These are phyloP conservation scores for Rhizopogon sp. DNA, from an alignment of 768 basidiomycete genomes.

Conservation along the genomic window DNA sequence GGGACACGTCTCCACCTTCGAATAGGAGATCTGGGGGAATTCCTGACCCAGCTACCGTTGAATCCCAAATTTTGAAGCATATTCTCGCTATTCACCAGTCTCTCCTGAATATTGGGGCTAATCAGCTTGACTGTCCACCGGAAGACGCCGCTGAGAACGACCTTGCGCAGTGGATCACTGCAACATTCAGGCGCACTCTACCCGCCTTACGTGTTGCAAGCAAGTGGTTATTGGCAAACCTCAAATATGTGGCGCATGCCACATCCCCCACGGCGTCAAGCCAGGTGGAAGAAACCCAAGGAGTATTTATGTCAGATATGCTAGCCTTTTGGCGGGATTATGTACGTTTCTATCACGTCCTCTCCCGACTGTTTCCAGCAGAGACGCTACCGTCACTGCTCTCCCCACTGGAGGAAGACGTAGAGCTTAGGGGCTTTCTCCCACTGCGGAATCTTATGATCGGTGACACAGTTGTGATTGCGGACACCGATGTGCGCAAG, in stretches of 20 bases:
- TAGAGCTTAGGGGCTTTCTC: slow-evolving; percentile 82
- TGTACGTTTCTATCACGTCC: slow-evolving; percentile 54
- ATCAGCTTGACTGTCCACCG: slow-evolving; percentile 53
- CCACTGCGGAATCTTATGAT: slow-evolving; percentile 67
- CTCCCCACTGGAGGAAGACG: slow-evolving; percentile 81
- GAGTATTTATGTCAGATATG: slow-evolving; percentile 26
- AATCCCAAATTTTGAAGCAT: slow-evolving; percentile 64
- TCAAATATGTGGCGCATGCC: slow-evolving; percentile 57
- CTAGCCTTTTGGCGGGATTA: slow-evolving; percentile 71
- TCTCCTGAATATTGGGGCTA: slow-evolving; percentile 60
- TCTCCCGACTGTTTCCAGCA: slow-evolving; percentile 66
- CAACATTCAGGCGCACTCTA: slow-evolving; percentile 77
- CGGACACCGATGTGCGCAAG: slow-evolving; percentile 6
- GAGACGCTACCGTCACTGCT: slow-evolving; percentile 52
- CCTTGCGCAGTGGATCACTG: slow-evolving; percentile 80
- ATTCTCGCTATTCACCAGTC: slow-evolving; percentile 58
- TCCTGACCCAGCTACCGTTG: slow-evolving; percentile 36
- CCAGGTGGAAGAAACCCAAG: slow-evolving; percentile 2
- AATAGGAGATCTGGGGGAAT: slow-evolving; percentile 19
- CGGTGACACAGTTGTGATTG: slow-evolving; percentile 19
- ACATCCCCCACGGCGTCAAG: slow-evolving; percentile 25
- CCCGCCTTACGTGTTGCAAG: slow-evolving; percentile 83
- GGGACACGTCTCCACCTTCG: slow-evolving; percentile 33
- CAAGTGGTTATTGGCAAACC: slow-evolving; percentile 84
- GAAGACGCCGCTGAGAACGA: slow-evolving; percentile 52